Percentiles rank a stretch among this genome's conserved stretches.
Conservation (phyloP, 23 red algal genomes). For the Chondrus crispus region DNA sequence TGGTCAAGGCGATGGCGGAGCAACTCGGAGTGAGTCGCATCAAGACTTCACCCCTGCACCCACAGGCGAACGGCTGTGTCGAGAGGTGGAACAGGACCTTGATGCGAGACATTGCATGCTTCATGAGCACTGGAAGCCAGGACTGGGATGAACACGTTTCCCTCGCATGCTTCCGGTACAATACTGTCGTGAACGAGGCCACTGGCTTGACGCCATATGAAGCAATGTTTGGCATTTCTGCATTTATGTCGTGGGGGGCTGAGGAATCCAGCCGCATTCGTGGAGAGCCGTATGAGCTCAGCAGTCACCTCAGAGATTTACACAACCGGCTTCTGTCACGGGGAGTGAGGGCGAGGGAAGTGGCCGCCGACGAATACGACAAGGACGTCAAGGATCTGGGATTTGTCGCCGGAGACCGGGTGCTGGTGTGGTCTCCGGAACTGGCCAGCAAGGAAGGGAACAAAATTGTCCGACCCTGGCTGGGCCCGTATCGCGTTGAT, state of each 20-base stretch:
- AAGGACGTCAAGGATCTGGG: background rate
- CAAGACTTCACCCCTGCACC: background rate
- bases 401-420: background rate
- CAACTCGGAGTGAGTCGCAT: background rate
- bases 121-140: background rate
- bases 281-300: too few species aligned
- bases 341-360: background rate
- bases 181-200: background rate
- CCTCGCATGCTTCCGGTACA: background rate
- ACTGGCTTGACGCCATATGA: background rate
- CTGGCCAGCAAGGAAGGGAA: background rate
- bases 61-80: background rate
- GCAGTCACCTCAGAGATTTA: too few species aligned
- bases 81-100: background rate
- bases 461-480: background rate
- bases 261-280: too few species aligned
- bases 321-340: too few species aligned
- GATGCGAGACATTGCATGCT: background rate
- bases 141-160: background rate
- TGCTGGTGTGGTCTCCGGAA: background rate
- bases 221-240: background rate
- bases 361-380: background rate
- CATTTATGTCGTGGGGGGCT: background rate
- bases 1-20: background rate
- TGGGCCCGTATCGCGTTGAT: slow-evolving; percentile 1